Percentiles rank a stretch among this genome's conserved stretches.
Conservation (phyloP, 2,329 filamentous ascomycete species). For the Paraconiothyrium sp. region DNA sequence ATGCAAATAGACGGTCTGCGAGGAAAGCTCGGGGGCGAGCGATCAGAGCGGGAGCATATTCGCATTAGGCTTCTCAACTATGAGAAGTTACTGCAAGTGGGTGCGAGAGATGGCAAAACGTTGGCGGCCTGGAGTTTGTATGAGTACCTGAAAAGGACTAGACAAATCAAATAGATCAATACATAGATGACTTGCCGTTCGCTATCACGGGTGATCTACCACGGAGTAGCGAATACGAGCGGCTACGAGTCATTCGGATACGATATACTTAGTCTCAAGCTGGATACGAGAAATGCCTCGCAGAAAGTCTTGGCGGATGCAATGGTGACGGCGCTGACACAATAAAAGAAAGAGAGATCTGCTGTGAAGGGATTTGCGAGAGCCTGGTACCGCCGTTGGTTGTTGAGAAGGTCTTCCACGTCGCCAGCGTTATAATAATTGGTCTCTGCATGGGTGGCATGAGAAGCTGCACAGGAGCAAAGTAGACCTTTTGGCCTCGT, state of each 20-base stretch:
- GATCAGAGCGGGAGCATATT: conserved; percentile 64
- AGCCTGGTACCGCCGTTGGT: too few relatives aligned
- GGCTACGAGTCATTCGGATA: neutral
- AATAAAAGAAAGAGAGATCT: neutral
- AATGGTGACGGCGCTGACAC: neutral
- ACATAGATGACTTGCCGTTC: neutral
- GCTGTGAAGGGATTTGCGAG: neutral
- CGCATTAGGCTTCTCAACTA: conserved; percentile 60
- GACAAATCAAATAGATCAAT: conserved; percentile 42
- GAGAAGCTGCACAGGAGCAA: too few relatives aligned
- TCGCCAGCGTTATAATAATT: too few relatives aligned
- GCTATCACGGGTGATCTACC: neutral
- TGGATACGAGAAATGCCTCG: neutral
- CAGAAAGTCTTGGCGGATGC: neutral
- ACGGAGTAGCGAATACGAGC: neutral
- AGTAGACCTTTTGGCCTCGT: too few relatives aligned
- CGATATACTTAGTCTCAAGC: neutral
- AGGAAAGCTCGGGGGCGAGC: conserved; percentile 49
- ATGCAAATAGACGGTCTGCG: conserved; percentile 54
- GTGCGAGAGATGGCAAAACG: conserved; percentile 64
- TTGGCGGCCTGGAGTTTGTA: conserved; percentile 65
- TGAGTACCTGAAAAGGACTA: conserved; percentile 63
- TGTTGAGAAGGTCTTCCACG: too few relatives aligned
- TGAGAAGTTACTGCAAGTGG: conserved; percentile 61
- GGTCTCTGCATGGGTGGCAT: too few relatives aligned